phyloP scores from a whole-genome alignment of 441 rosid species.

The Populus hybrid region DNA sequence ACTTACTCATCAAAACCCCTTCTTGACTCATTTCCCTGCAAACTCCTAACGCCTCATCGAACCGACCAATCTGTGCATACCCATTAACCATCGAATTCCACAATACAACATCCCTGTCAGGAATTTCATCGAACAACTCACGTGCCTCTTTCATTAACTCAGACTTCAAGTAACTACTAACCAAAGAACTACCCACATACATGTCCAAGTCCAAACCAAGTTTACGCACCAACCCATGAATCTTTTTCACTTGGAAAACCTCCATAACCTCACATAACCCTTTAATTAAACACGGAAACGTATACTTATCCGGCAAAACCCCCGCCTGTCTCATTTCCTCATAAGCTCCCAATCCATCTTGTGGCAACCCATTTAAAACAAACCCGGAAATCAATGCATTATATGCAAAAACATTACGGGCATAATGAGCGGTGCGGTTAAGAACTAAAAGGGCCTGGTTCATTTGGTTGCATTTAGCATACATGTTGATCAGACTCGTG shows the following conservation, averaged over 20 bases:
- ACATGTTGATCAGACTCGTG: slow-evolving; percentile 68
- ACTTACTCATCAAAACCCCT: slow-evolving; percentile 37
- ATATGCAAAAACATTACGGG: slow-evolving; percentile 41
- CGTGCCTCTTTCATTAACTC: slow-evolving; percentile 38
- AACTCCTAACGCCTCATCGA: slow-evolving; percentile 35
- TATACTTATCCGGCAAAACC: slow-evolving; percentile 50
- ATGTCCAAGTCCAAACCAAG: slow-evolving; percentile 51
- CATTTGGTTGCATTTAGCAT: slow-evolving; percentile 44
- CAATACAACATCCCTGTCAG: slow-evolving; percentile 49
- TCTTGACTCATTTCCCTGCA: slow-evolving; percentile 38
- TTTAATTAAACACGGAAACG: slow-evolving; percentile 57
- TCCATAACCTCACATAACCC: slow-evolving; percentile 43
- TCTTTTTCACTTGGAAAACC: slow-evolving; percentile 37
- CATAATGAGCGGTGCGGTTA: slow-evolving; percentile 10
- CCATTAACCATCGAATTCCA: slow-evolving; percentile 65
- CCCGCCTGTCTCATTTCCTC: slow-evolving; percentile 42
- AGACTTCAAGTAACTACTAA: slow-evolving; percentile 39
- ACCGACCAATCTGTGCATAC: slow-evolving; percentile 42
- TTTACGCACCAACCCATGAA: slow-evolving; percentile 50
- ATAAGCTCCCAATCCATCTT: slow-evolving; percentile 37
- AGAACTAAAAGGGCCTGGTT: slow-evolving; percentile 29
- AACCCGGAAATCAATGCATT: slow-evolving; percentile 56
- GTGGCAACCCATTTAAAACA: slow-evolving; percentile 35
- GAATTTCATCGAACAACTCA: slow-evolving; percentile 49
- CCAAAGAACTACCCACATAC: slow-evolving; percentile 52